Evolutionary conservation across 768 basidiomycete genomes (phyloP), one percentile per base, ranked within the genome.

Genomic region (Tulasnella sp.): DNA sequence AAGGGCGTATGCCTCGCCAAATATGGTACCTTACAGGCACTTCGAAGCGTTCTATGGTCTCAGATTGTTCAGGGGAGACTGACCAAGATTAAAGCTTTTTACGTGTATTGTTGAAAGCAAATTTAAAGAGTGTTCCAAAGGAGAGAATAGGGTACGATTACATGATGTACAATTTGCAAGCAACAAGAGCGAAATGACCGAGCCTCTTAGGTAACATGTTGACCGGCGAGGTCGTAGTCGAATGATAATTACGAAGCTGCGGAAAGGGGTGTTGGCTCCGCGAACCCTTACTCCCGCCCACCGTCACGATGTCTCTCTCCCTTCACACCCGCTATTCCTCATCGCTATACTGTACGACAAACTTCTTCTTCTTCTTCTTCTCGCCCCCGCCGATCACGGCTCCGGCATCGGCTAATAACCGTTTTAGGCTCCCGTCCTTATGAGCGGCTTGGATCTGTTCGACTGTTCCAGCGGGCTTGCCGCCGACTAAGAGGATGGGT

Each of bases 401-500:
- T 75, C 93, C 93, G 0, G 92, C 89, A n/a, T 86, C 84, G 16
- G 85, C 83, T 62, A 92, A 85, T 80, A 89, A 85, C 56, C 84
- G 85, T 79, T 87, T 84, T 48, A 94, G 87, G 79, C 90, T 87
- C 58, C 90, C 91, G 48, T 83, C 86, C 74, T 87, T 84, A 56
- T 88, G 83, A 48, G 92, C 85, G 72, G 83, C 87, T 56, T 88
- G 87, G 81, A 94, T 88, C 27, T 90, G 87, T 21, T 87, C 85
- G 56, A 91, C 85, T 0, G 87, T 83, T 21, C 90, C 90, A 21
- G 92, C 85, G 21, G 88, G 84, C 72, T 87, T 86, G 46, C 94
- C 94, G 24, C 91, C 91, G 71, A 95, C 84, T 76, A 95, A 86
- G 6, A 95, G 88, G 40, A 94, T 84, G 21, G 94, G 93, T 9